Evolutionary conservation across 1,284 basidiomycete species (phyloP), one percentile per base, ranked within the genome.

Genomic region (Irpex sp.): DNA sequence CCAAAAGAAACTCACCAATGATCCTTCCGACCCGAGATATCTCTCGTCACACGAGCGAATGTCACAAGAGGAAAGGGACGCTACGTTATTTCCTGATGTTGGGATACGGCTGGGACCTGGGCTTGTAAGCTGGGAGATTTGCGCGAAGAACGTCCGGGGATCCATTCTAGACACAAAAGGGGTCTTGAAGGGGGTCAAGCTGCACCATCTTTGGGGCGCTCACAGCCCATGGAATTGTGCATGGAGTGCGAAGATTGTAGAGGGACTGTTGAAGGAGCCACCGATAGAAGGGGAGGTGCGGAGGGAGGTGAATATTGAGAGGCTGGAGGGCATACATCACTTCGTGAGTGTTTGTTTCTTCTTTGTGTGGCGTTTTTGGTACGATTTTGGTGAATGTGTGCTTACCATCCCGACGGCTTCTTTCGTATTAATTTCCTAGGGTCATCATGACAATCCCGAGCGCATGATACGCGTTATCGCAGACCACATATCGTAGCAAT

Each of bases 361-460:
- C 13, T 7, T 13, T 5, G 6, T 7, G 9, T 7, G 19, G 17
- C n/a, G 13, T 9, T 9, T 52, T 4, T 57, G 26, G 26, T 26
- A 26, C 4, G 26, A 26, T 4, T 26, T 26, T n/a, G 26, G 26
- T 26, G 26, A 26, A 26, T 26, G 26, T 4, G 26, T 26, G 26
- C 26, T 26, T 26, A 26, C 26, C 26, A 26, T 26, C 26, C 26
- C 26, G 6, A 21, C 9, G 3, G 55, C 34, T 9, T 40, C 55
- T 15, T 57, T 57, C 17, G 9, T 11, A 6, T 52, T 26, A 1
- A 34, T 15, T 11, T 36, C 11, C 54, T 56, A 62, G 60, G 19
- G 17, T 9, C 54, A 62, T 26, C 58, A 49, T 44, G 62, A 63
- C 49, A 21, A 55, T 17, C 62, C 62, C 5, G 62, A 63, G 38